These are phyloP conservation scores for Isoetes engelmannii DNA, from an alignment of 83 land plant genomes.

Conservation along the genomic window DNA sequence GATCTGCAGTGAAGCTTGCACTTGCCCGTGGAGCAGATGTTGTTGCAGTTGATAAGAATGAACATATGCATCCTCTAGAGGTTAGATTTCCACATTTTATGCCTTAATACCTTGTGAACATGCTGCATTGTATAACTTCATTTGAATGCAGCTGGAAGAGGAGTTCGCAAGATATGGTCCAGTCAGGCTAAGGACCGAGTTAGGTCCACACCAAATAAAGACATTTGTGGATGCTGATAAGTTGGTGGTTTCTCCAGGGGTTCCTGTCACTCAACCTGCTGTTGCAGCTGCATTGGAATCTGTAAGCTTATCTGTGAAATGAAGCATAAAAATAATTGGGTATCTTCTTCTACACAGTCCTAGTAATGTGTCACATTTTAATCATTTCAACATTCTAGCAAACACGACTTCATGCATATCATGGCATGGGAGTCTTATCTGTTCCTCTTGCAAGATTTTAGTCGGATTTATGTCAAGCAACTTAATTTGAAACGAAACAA, in stretches of 20 bases:
- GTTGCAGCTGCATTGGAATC: constrained; percentile 25
- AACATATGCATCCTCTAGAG: constrained; percentile 36
- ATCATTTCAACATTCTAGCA: too few species aligned
- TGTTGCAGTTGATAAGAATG: constrained; percentile 50
- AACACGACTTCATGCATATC: too few species aligned
- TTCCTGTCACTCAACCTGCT: constrained; percentile 24
- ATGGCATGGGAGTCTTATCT: too few species aligned
- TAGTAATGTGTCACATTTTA: too few species aligned
- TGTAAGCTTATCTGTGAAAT: constrained; percentile 23
- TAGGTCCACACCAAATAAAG: constrained; percentile 25
- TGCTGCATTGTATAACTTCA: background rate
- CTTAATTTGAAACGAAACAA: too few species aligned
- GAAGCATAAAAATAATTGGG: too few species aligned
- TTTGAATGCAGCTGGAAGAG: constrained; percentile 16
- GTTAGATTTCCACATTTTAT: constrained; percentile 11
- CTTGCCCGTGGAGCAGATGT: constrained; percentile 62
- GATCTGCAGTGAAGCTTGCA: constrained; percentile 61
- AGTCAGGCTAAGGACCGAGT: constrained; percentile 20
- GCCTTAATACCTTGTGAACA: too few species aligned
- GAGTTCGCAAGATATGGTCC: constrained; percentile 21
- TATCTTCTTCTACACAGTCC: too few species aligned
- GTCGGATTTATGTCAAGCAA: too few species aligned
- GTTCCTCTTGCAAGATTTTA: too few species aligned
- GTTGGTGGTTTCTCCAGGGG: constrained; percentile 31
- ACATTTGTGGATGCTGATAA: constrained; percentile 23